Conservation (phyloP, 1,284 basidiomycete species). For the Erythrobasidium hasegawianum region DNA sequence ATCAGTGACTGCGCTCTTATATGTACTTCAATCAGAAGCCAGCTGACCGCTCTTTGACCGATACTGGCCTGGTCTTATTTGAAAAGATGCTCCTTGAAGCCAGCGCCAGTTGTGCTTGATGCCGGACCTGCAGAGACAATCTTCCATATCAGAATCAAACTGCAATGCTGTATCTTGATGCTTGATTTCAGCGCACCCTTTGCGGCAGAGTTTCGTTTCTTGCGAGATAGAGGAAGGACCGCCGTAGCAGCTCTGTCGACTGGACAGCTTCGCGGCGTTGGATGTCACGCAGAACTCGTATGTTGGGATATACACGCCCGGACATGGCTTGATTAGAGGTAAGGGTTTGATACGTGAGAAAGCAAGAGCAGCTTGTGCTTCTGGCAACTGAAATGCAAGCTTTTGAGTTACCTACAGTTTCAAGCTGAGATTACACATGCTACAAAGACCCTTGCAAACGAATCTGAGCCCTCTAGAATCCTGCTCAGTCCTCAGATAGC, state of each 20-base stretch:
- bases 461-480: no score
- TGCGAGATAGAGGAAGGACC: slow-evolving; percentile 84
- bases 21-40: neutral
- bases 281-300: slow-evolving; percentile 65
- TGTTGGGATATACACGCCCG: slow-evolving; percentile 48
- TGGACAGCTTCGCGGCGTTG: slow-evolving; percentile 64
- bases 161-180: neutral
- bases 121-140: slow-evolving; percentile 64
- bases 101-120: slow-evolving; percentile 92
- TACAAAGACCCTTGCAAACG: no score
- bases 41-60: slow-evolving; percentile 68
- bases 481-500: no score
- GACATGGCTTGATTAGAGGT: slow-evolving; percentile 11
- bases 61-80: slow-evolving; percentile 72
- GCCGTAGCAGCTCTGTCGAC: slow-evolving; percentile 71
- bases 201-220: slow-evolving; percentile 75
- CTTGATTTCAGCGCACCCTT: slow-evolving; percentile 8
- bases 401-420: no score
- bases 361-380: no score
- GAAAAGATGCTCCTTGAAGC: slow-evolving; percentile 65
- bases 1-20: neutral
- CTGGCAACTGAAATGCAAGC: no score
- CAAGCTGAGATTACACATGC: no score
- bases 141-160: neutral
- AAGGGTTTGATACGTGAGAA: no score